Base-by-base conservation (phyloP, 139 green algal species). In the Coelastrella sp. region DNA sequence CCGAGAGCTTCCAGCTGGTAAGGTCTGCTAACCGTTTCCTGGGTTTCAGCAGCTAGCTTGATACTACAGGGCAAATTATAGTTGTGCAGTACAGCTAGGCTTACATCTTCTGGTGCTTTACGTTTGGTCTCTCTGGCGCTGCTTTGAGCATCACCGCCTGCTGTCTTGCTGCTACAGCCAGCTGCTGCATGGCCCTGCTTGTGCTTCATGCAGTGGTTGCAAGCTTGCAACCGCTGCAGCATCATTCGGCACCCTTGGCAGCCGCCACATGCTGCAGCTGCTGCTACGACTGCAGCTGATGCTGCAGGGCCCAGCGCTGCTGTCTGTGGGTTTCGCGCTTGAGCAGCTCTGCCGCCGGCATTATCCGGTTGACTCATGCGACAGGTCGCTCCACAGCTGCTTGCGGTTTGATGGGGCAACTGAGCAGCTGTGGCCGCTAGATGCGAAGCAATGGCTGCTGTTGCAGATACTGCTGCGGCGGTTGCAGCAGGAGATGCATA, bases 241-340 rank as follows among this genome's bases (percentile, higher is more conserved):
- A 87, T 32, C 10, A 87, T 57, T 59, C 57, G 59, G 20, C 80
- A 86, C 3, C 60, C 80, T 20, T n/a, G n/a, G 20, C 81, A 87
- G 5, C 61, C 81, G 16, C 23, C 47, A 64, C 81, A 87, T 4
- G 61, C 23, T 64, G 81, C 81, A 65, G 47, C 61, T 77, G 64
- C 81, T 87, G 81, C 80, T 22, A 60, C 19, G 5, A n/a, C 81
- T 65, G 80, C 60, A 59, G 80, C 80, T 75, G 80, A 19, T 59
- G 74, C 68, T 76, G 17, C 17, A 76, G 68, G 68, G 17, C 17
- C 68, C 8, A 76, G 17, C 17, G 14, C 14, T 32, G 17, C 16
- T 32, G 68, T 6, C 17, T 68, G 58, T 19, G 6, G 14, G 54
- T 17, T 64, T n/a, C 58, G 17, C 60, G 79, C 56, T 19, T 71